Base-by-base conservation (phyloP, 306 rosid species). In the Cucumis hystrix region DNA sequence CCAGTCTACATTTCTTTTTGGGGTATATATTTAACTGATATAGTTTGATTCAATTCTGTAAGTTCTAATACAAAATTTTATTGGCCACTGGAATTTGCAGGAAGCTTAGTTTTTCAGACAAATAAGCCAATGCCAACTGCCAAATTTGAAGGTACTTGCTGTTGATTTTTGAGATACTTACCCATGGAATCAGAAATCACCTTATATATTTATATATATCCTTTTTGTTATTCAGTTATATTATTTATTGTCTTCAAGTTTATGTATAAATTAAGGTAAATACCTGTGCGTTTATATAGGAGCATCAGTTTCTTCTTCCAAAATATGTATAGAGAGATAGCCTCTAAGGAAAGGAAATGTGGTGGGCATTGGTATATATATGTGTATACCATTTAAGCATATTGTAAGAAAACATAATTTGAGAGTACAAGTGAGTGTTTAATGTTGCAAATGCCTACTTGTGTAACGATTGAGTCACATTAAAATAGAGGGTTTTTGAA, bases 81-180 rank as follows among this genome's bases (percentile, higher is more conserved):
- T 52, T 33, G 76, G 57, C 5, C 74, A 6, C 11, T 67, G 72
- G 6, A 47, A 83, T 37, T 78, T 82, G 85, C 89, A 90, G 98
- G 98, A 76, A 68, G 82, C 43, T 74, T 82, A 64, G 93, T 91
- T 54, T 94, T 85, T 85, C 91, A 87, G 66, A 85, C 90, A 12
- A 52, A 79, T n/a, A 65, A 68, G 13, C 77, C 64, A 39, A 43
- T 52, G 67, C 28, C 55, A 7, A 82, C 70, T 78, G 69, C 75
- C 58, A 70, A 41, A 45, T 45, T 21, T 70, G 58, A 45, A 45
- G 58, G 33, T 40, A 41, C 33, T 70, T 68, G 49, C 39, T 45
- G 21, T 20, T 45, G 57, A 68, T 21, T 70, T 70, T 45, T 67
- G 58, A 70, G 58, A n/a, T 45, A 70, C n/a, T 68, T 67, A 18